Evolutionary conservation across 23 red algal genomes (phyloP).

Genomic region (Gracilaria domingensis): DNA sequence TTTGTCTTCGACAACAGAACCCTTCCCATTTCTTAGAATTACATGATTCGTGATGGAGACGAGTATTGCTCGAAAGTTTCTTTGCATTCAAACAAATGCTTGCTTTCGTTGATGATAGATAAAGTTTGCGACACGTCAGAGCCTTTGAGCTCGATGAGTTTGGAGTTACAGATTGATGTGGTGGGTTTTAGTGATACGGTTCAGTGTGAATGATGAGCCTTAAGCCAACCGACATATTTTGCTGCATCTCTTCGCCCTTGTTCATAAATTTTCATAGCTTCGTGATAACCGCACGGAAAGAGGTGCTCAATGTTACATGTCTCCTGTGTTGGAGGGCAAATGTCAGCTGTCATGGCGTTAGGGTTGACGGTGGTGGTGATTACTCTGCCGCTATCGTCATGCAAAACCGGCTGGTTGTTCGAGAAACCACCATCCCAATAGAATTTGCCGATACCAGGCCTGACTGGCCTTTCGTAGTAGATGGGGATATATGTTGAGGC

Average conservation of each 20-base stretch:
- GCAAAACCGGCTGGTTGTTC: constrained; percentile 53
- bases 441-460: constrained; percentile 38
- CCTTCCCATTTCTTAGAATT: neutral
- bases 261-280: constrained; percentile 51
- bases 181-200: neutral
- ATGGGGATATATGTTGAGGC: constrained; percentile 62
- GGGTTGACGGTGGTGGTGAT: constrained; percentile 57
- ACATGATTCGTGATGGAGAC: neutral
- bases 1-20: neutral
- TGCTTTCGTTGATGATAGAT: neutral
- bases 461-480: constrained; percentile 55
- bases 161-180: neutral
- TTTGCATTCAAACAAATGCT: neutral
- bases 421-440: constrained; percentile 61
- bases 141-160: neutral
- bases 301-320: constrained; percentile 47
- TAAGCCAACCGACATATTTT: constrained; percentile 30
- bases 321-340: constrained; percentile 43
- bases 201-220: neutral
- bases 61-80: neutral
- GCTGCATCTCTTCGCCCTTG: constrained; percentile 35
- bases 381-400: constrained; percentile 16
- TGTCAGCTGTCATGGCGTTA: constrained; percentile 45
- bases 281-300: constrained; percentile 27
- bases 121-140: neutral